Evolutionary conservation across 257 asterid genomes (phyloP).

Genomic region (Solanum pinnatisectum): DNA sequence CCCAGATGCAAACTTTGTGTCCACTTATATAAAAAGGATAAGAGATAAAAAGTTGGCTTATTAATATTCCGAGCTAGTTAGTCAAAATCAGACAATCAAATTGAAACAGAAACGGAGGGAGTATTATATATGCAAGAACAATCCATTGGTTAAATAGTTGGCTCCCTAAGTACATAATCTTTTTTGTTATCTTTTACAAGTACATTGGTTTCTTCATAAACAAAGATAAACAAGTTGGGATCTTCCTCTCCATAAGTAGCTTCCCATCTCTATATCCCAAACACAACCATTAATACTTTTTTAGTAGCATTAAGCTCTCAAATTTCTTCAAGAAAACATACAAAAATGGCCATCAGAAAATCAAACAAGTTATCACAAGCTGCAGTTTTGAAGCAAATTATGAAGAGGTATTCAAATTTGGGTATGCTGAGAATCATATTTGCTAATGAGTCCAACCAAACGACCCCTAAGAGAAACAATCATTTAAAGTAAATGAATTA

Average conservation of each 20-base stretch:
- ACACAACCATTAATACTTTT: background rate
- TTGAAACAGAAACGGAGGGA: too few species aligned
- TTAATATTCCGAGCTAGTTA: background rate
- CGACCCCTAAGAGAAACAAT: too few species aligned
- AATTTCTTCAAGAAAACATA: background rate
- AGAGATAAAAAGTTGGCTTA: background rate
- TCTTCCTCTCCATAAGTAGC: conserved; percentile 29
- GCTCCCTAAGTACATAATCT: background rate
- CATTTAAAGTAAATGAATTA: too few species aligned
- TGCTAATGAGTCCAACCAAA: too few species aligned
- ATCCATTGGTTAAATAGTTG: background rate
- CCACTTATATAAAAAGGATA: background rate
- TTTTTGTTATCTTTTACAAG: background rate
- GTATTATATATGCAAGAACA: background rate
- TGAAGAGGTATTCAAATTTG: conserved; percentile 29
- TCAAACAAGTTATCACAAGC: conserved; percentile 26
- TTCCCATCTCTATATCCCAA: background rate
- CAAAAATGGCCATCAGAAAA: conserved; percentile 20
- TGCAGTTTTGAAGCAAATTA: conserved; percentile 28
- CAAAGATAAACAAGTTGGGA: background rate
- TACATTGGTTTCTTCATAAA: background rate
- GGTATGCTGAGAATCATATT: background rate
- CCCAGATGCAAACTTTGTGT: background rate
- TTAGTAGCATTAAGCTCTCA: background rate
- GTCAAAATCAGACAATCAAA: too few species aligned